Percentiles rank a stretch among this genome's conserved stretches.
These are phyloP conservation scores for Solanum hybrid DNA, from an alignment of 305 asterid species.

Conservation along the genomic window DNA sequence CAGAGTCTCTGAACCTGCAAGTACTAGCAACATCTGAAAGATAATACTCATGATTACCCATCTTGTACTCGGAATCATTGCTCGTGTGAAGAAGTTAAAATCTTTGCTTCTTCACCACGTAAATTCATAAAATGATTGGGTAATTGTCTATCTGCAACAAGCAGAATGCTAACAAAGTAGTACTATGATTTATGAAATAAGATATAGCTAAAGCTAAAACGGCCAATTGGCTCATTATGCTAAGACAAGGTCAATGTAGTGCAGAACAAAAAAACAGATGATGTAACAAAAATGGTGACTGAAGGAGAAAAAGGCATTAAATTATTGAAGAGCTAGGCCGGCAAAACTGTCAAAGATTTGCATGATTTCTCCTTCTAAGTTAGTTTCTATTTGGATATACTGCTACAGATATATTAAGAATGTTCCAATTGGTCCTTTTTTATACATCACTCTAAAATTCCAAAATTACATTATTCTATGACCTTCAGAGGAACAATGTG, in stretches of 20 bases:
- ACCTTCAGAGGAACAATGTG: background rate
- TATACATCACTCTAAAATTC: background rate
- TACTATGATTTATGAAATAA: background rate
- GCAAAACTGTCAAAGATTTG: background rate
- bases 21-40: constrained; percentile 8
- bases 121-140: background rate
- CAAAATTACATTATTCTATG: background rate
- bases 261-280: background rate
- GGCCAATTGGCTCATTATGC: background rate
- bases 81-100: background rate
- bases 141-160: background rate
- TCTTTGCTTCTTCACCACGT: background rate
- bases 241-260: background rate
- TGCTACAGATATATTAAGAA: background rate
- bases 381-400: background rate
- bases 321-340: background rate
- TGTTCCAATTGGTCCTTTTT: background rate
- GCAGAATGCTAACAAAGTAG: background rate
- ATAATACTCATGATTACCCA: background rate
- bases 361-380: background rate
- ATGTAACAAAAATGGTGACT: background rate
- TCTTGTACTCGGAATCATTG: constrained; percentile 5
- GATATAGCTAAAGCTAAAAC: background rate
- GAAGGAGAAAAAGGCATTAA: background rate
- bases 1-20: constrained; percentile 30